Conservation (phyloP, 495 filamentous ascomycete species). For the Penicillium verhagenii region DNA sequence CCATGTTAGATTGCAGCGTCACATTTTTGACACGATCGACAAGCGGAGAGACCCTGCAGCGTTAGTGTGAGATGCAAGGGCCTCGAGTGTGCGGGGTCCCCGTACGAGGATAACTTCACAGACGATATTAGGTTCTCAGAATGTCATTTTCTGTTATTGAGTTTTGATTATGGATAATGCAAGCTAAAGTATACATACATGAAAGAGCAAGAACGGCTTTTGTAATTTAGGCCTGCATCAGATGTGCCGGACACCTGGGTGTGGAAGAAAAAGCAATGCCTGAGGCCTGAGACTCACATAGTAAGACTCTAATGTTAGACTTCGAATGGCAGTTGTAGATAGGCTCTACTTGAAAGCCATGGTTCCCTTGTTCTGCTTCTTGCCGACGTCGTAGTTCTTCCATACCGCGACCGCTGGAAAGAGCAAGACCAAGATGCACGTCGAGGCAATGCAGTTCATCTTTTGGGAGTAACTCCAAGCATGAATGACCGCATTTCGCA, state of each 20-base stretch:
- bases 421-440: conserved; percentile 34
- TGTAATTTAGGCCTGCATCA: background rate
- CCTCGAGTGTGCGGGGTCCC: conserved; percentile 10
- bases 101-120: background rate
- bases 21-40: conserved; percentile 23
- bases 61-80: conserved; percentile 17
- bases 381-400: conserved; percentile 46
- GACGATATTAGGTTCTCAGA: too few relatives aligned
- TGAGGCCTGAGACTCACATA: background rate
- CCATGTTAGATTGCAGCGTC: conserved; percentile 14
- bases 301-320: background rate
- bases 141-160: too few relatives aligned
- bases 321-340: background rate
- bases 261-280: too few relatives aligned
- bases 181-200: background rate
- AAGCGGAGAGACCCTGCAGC: conserved; percentile 5
- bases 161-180: background rate
- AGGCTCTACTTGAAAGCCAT: conserved; percentile 24
- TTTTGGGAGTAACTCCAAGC: conserved; percentile 61
- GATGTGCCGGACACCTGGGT: too few relatives aligned
- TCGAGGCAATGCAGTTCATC: conserved; percentile 56
- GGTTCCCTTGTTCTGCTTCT: conserved; percentile 48
- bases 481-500: conserved; percentile 53
- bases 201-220: background rate
- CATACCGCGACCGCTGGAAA: conserved; percentile 41